Base-by-base conservation (phyloP, 2,329 filamentous ascomycete genomes). In the Trichoderma aggressivum region DNA sequence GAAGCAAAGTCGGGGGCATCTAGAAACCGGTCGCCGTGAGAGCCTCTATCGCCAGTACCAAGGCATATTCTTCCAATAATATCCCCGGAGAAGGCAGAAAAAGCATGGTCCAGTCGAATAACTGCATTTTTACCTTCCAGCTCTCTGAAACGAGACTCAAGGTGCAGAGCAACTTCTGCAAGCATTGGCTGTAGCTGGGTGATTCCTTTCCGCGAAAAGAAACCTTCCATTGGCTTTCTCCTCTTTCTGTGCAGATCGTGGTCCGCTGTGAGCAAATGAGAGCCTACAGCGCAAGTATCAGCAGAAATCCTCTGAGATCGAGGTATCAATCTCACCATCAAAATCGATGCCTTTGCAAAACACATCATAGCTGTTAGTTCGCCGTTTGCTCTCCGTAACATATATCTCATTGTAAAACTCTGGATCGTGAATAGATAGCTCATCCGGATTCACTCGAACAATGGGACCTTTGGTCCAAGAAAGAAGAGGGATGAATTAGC, bases 401-500 rank as follows among this genome's bases (percentile, higher is more conserved):
- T 79, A 80, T 11, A 80, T 65, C 3, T 67, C 75, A 61, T 75
- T 73, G 59, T 76, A 76, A 68, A 75, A 79, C 1, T 73, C 69
- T 5, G 77, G 65, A 32, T 78, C 76, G 16, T 68, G 72, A 26
- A 80, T 74, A 36, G 81, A 78, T 1, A 81, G 64, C 70, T 81
- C 80, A 30, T 76, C 71, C 0, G 79, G 77, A 43, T 76, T 79
- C 70, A 81, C 77, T 7, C 79, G 74, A 36, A 81, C 72, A 21
- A 81, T 78, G 0, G 79, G 77, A 1, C 80, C 76, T 77, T 18
- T 56, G 14, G 6, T 18, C 24, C 24, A 1, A 24, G 16, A 56
- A 30, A 28, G 7, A 8, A 18, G 34, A n/a, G 1, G 26, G 5
- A 59, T 7, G 3, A 11, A 61, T 61, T 26, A 61, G 59, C 14